phyloP scores from a whole-genome alignment of 805 yeast species.

The Kodamaea jinghongensis region DNA sequence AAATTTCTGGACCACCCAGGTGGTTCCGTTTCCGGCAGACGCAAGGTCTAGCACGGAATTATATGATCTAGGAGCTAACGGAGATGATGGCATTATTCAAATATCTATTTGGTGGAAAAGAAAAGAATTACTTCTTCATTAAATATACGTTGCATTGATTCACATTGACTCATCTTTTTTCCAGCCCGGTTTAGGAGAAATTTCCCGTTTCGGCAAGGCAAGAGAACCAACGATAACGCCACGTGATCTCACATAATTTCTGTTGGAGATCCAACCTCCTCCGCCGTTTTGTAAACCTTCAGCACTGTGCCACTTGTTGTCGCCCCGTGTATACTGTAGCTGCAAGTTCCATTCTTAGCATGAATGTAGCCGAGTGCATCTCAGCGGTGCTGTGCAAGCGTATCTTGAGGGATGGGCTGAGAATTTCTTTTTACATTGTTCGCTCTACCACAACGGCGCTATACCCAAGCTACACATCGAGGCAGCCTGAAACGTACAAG shows the following conservation, averaged over 20 bases:
- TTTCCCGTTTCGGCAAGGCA: not conserved
- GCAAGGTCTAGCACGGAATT: conserved; percentile 42
- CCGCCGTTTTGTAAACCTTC: not conserved
- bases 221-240: not conserved
- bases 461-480: too few species aligned
- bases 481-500: too few species aligned
- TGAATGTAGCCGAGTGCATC: too few species aligned
- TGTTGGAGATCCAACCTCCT: not conserved
- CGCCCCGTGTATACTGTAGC: too few species aligned
- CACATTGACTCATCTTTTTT: conserved; percentile 7
- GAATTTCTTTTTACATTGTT: too few species aligned
- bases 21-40: conserved; percentile 8
- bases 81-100: conserved; percentile 7
- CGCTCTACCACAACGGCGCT: too few species aligned
- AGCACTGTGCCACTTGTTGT: too few species aligned
- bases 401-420: too few species aligned
- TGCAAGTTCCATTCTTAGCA: too few species aligned
- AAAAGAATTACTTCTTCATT: too few species aligned
- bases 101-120: too few species aligned
- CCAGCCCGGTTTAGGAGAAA: conserved; percentile 3
- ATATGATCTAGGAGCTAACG: conserved; percentile 26
- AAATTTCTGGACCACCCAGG: conserved; percentile 73
- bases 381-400: too few species aligned
- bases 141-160: not conserved
- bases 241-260: not conserved